phyloP scores from a whole-genome alignment of 495 filamentous ascomycete species.

The Penicillium flavigenum region DNA sequence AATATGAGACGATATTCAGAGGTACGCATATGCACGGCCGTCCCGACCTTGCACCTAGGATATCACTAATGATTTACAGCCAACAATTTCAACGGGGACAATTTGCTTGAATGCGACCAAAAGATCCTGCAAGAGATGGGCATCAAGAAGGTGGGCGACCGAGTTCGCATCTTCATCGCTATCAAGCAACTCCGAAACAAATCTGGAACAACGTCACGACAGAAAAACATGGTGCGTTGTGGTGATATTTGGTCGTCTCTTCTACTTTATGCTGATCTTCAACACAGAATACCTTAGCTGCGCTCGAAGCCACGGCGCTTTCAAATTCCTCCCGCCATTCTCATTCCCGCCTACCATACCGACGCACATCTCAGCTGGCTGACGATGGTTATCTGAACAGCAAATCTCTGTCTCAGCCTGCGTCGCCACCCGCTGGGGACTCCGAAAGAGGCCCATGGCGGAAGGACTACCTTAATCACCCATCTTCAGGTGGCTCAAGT shows the following conservation, averaged over 20 bases:
- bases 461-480: conserved; percentile 54
- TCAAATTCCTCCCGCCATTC: conserved; percentile 66
- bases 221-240: conserved; percentile 75
- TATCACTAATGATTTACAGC: conserved; percentile 40
- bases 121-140: conserved; percentile 96
- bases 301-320: conserved; percentile 49
- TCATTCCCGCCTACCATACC: conserved; percentile 58
- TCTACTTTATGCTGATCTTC: conserved; percentile 17
- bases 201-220: conserved; percentile 78
- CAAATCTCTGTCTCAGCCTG: conserved; percentile 64
- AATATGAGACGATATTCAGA: conserved; percentile 91
- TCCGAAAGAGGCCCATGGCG: conserved; percentile 45
- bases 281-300: conserved; percentile 45
- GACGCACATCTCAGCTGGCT: conserved; percentile 73
- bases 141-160: conserved; percentile 95
- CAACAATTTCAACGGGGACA: conserved; percentile 96
- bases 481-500: conserved; percentile 48
- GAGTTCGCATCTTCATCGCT: conserved; percentile 87
- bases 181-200: conserved; percentile 91
- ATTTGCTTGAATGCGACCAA: conserved; percentile 95
- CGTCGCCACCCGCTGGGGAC: conserved; percentile 57
- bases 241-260: neutral
- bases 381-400: conserved; percentile 38
- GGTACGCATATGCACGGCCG: conserved; percentile 48
- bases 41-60: neutral